A percentile compares a stretch with the other conserved stretches of the same genome.
These are phyloP conservation scores for Podosphaera fusca DNA, from an alignment of 2,329 filamentous ascomycete species.

Conservation along the genomic window DNA sequence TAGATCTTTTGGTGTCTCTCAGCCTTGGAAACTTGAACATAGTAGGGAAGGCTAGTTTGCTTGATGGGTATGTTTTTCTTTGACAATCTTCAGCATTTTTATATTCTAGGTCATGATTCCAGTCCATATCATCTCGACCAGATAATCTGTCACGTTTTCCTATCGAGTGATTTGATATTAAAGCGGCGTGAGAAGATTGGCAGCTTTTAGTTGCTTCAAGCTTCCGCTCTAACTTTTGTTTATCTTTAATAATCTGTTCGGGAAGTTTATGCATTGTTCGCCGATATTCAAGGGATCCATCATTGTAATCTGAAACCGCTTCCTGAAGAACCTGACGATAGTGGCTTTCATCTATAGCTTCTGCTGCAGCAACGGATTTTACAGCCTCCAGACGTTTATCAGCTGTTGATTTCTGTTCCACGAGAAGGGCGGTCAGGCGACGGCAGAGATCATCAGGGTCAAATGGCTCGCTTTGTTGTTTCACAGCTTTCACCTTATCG, in stretches of 20 bases:
- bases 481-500: no score
- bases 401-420: conserved; percentile 23
- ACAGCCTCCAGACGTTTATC: conserved; percentile 7
- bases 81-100: conserved; percentile 15
- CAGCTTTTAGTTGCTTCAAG: no score
- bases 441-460: conserved; percentile 32
- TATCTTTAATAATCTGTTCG: conserved; percentile 20
- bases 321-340: conserved; percentile 30
- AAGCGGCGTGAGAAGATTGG: no score
- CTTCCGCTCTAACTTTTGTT: conserved; percentile 8
- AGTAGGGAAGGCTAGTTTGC: conserved; percentile 17
- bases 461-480: conserved; percentile 18
- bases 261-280: conserved; percentile 23
- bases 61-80: conserved; percentile 12
- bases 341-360: conserved; percentile 5
- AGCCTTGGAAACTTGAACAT: conserved; percentile 6
- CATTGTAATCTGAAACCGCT: conserved; percentile 30
- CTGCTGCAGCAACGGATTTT: conserved; percentile 6
- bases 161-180: neutral
- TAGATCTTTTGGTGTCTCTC: conserved; percentile 5
- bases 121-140: conserved; percentile 22
- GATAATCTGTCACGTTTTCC: neutral
- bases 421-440: conserved; percentile 26
- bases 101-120: conserved; percentile 18
- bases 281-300: conserved; percentile 23